Conservation (phyloP, 2,329 filamentous ascomycete genomes). For the Juglanconis oblonga region DNA sequence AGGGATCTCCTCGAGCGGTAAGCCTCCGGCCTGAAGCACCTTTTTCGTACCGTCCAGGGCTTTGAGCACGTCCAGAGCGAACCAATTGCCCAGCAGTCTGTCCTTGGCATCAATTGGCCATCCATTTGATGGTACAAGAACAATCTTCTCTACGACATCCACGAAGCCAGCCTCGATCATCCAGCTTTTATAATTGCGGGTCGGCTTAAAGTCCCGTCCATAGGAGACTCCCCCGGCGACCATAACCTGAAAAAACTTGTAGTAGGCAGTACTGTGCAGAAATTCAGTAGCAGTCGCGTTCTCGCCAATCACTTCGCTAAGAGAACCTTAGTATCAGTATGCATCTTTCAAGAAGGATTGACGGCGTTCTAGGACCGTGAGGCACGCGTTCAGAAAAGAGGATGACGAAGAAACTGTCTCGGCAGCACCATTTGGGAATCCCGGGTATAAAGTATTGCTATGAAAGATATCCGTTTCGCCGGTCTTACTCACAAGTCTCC, state of each 20-base stretch:
- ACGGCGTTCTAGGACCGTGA: too few relatives aligned
- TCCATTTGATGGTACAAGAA: background rate
- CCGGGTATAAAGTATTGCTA: too few relatives aligned
- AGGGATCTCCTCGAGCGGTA: background rate
- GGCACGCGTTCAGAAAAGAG: too few relatives aligned
- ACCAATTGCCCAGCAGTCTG: background rate
- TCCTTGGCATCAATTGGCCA: background rate
- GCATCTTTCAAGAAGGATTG: background rate
- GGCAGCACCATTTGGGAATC: too few relatives aligned
- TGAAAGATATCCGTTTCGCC: too few relatives aligned
- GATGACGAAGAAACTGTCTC: too few relatives aligned
- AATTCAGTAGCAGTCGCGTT: background rate
- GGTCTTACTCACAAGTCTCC: background rate
- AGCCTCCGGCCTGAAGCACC: background rate
- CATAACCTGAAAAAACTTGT: background rate
- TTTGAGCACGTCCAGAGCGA: background rate
- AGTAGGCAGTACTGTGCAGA: background rate
- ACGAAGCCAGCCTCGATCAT: conserved; percentile 27
- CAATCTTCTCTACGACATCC: conserved; percentile 23
- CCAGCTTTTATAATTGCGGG: conserved; percentile 22
- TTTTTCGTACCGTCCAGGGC: background rate
- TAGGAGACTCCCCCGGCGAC: background rate
- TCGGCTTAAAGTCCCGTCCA: conserved; percentile 19
- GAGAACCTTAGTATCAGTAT: background rate
- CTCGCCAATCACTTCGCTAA: background rate